Base-by-base conservation (phyloP, 2,329 filamentous ascomycete species). In the Bipolaris victoriae region DNA sequence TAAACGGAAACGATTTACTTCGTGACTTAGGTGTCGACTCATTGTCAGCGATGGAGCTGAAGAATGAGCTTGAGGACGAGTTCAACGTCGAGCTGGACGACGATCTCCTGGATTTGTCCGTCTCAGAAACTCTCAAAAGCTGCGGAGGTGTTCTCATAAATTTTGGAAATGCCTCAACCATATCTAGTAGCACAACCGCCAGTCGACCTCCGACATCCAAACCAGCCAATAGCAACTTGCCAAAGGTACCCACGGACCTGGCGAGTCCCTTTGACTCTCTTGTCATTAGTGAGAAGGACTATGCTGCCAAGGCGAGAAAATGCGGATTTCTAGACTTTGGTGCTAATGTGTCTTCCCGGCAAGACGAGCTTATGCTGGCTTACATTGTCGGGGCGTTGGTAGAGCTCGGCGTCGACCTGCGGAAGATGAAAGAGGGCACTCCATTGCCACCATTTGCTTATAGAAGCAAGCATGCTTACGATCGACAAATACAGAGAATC, bases 331-430 rank as follows among this genome's bases (percentile, higher is more conserved):
- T 15, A 4, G 36, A 48, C 16, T 62, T 57, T 45, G 24, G 33
- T 13, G 5, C 20, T 2, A 44, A 20, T 7, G 52, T 58, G 3
- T 53, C 53, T 41, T 40, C 58, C 7, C 20, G 40, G 35, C 52
- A 58, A 48, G 48, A 58, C 29, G 52, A 58, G 24, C 47, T 64
- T 18, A 49, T 54, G 7, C 18, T 63, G 2, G 60, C 57, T 15
- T 64, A 63, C 35, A 57, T 63, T 20, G 16, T 57, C 7, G 60
- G 61, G 26, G 62, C 54, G 7, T 52, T 64, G 33, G 11, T 18
- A 16, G 26, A 40, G 6, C 44, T 64, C 2, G 60, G 57, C 10
- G 13, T 55, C 44, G 49, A 58, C 41, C 16, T 64, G 7, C 9
- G 6, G 7, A 35, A 1, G 10, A 55, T 37, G 7, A 43, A 20